These are phyloP conservation scores for Hyphodiscus hymeniophilus DNA, from an alignment of 495 filamentous ascomycete genomes.

Conservation along the genomic window DNA sequence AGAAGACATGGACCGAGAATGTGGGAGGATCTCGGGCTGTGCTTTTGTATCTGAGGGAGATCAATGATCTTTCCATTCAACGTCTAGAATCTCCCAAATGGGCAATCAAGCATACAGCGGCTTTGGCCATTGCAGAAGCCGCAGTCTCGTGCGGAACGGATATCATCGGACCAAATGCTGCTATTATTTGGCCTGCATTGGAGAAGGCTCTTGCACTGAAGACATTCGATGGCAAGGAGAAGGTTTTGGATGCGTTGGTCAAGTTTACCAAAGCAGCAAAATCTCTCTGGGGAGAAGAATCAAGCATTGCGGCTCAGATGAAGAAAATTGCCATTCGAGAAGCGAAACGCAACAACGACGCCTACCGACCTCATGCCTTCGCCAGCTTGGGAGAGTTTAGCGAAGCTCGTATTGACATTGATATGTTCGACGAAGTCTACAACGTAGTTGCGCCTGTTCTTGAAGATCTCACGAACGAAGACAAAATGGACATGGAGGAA, in stretches of 20 bases:
- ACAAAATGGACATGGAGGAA: constrained; percentile 61
- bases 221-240: constrained; percentile 91
- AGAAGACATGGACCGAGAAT: constrained; percentile 81
- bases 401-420: constrained; percentile 50
- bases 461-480: constrained; percentile 43
- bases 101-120: constrained; percentile 82
- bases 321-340: constrained; percentile 70
- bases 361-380: constrained; percentile 71
- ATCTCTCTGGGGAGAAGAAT: constrained; percentile 47
- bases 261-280: constrained; percentile 58
- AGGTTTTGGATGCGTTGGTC: constrained; percentile 75
- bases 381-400: constrained; percentile 63
- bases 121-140: constrained; percentile 69
- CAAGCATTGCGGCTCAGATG: constrained; percentile 32
- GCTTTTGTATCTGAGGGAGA: constrained; percentile 75
- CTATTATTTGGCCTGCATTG: constrained; percentile 69
- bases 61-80: constrained; percentile 54
- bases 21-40: constrained; percentile 78
- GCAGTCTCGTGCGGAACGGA: constrained; percentile 46
- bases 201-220: constrained; percentile 76
- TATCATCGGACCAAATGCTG: constrained; percentile 45
- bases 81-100: constrained; percentile 73
- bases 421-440: constrained; percentile 58
- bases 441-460: constrained; percentile 52
- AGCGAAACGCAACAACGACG: constrained; percentile 78